Base-by-base conservation (phyloP, 768 basidiomycete genomes). In the Amanita pseudoporphyria region DNA sequence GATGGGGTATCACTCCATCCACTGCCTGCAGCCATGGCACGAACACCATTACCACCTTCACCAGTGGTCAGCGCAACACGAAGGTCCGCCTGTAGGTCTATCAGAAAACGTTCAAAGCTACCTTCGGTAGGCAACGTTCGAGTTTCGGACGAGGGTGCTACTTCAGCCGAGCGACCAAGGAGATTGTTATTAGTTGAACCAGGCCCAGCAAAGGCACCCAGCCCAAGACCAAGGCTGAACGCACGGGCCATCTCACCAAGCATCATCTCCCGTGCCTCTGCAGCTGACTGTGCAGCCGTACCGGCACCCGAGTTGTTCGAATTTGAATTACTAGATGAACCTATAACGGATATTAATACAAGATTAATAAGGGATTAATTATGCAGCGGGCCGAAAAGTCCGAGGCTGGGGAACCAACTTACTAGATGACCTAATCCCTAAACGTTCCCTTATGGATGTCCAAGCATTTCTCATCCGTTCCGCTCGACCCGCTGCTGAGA, bases 221-320 rank as follows among this genome's bases (percentile, higher is more conserved):
- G 59, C 4, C 79, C 78, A 19, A 89, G 70, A 10, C 85, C 85
- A 40, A 84, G 68, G 56, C 86, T 84, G 58, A 89, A 84, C 7
- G 84, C 87, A 24, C 86, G 71, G 21, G 84, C 83, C 83, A 88
- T 87, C 62, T 89, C 86, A 1, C 82, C 78, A 42, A 89, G 71
- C 76, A 89, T 84, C 40, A 79, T 64, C 56, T 87, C 81, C 37
- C 85, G 63, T 46, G 83, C 77, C 60, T 85, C 77, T 39, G 66
- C 61, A 13, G 65, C 53, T 6, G 58, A 47, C 39, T 49, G 43
- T 13, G 19, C 22, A 32, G 47, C 19, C 9, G 52, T 6, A 49
- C 43, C 37, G 36, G 18, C 13, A 36, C 51, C 47, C 9, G 28
- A 14, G 22, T 14, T 43, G 10, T 31, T 40, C 4, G 47, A 24